A percentile compares a stretch with the other conserved stretches of the same genome.
phyloP scores from a whole-genome alignment of 257 asterid species.

The Plantago elongata region DNA sequence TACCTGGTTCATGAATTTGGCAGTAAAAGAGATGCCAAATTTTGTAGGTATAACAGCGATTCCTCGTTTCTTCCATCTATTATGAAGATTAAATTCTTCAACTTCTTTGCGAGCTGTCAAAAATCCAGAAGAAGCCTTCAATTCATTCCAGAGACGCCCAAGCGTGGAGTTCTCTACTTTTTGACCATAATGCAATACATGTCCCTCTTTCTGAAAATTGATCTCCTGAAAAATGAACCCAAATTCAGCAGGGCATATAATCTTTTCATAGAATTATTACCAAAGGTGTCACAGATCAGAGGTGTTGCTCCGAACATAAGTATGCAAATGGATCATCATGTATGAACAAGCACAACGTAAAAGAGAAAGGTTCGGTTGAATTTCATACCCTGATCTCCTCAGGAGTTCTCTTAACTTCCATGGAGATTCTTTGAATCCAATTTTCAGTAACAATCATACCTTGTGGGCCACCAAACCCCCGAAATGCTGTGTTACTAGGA shows the following conservation, averaged over 20 bases:
- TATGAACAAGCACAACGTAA: not conserved
- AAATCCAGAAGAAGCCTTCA: constrained; percentile 58
- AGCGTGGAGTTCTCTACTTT: constrained; percentile 58
- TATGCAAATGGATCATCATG: too few species aligned
- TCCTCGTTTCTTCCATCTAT: constrained; percentile 93
- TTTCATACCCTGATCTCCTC: constrained; percentile 80
- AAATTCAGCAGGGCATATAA: not conserved
- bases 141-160: constrained; percentile 73
- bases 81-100: constrained; percentile 55
- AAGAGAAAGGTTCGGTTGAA: constrained; percentile 11
- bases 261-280: too few species aligned
- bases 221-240: constrained; percentile 54
- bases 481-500: constrained; percentile 96
- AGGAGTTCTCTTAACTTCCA: constrained; percentile 75
- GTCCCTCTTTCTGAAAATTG: constrained; percentile 84
- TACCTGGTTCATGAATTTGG: constrained; percentile 95
- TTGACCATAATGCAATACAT: constrained; percentile 80
- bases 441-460: constrained; percentile 94
- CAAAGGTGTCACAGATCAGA: too few species aligned
- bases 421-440: constrained; percentile 87
- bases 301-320: too few species aligned
- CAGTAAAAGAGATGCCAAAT: constrained; percentile 89
- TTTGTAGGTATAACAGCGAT: constrained; percentile 77
- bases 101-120: constrained; percentile 54
- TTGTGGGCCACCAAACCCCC: constrained; percentile 99